phyloP scores from a whole-genome alignment of 1,284 basidiomycete species.

The Bjerkandera adusta region DNA sequence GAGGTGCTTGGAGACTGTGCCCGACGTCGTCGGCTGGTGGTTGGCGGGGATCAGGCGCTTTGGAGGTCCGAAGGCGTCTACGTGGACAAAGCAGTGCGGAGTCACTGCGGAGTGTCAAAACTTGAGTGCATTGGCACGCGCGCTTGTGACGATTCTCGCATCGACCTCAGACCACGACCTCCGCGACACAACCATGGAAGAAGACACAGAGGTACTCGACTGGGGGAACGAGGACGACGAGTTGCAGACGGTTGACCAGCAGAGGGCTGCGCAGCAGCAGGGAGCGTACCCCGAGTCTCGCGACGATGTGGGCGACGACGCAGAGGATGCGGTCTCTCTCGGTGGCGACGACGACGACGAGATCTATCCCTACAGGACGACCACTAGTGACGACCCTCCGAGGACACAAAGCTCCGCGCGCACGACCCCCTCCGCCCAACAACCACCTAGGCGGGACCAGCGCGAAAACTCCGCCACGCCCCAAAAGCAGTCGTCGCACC shows the following conservation, averaged over 20 bases:
- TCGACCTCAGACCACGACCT: too few relatives aligned
- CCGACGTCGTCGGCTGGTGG: too few relatives aligned
- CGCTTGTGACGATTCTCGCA: too few relatives aligned
- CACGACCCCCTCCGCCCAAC: constrained; percentile 15
- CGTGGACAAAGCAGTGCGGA: too few relatives aligned
- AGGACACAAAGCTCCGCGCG: constrained; percentile 15
- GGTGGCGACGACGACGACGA: constrained; percentile 70
- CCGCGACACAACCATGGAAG: constrained; percentile 47
- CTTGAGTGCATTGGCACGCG: too few relatives aligned
- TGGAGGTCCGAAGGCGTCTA: neutral
- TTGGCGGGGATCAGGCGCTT: neutral
- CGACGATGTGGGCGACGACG: constrained; percentile 41
- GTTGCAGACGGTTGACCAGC: constrained; percentile 21
- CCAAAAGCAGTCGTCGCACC: constrained; percentile 12
- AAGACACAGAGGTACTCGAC: constrained; percentile 67
- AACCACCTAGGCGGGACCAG: constrained; percentile 19
- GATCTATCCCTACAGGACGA: constrained; percentile 33
- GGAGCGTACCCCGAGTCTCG: constrained; percentile 4
- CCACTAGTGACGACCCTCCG: constrained; percentile 22
- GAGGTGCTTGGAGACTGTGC: too few relatives aligned
- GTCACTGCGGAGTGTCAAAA: too few relatives aligned
- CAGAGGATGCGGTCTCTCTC: constrained; percentile 67
- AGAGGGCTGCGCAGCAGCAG: constrained; percentile 7
- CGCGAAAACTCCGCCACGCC: constrained; percentile 28
- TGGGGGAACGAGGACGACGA: constrained; percentile 77